These are phyloP conservation scores for Tuber microsphaerosporum DNA, from an alignment of 495 filamentous ascomycete species.

Conservation along the genomic window DNA sequence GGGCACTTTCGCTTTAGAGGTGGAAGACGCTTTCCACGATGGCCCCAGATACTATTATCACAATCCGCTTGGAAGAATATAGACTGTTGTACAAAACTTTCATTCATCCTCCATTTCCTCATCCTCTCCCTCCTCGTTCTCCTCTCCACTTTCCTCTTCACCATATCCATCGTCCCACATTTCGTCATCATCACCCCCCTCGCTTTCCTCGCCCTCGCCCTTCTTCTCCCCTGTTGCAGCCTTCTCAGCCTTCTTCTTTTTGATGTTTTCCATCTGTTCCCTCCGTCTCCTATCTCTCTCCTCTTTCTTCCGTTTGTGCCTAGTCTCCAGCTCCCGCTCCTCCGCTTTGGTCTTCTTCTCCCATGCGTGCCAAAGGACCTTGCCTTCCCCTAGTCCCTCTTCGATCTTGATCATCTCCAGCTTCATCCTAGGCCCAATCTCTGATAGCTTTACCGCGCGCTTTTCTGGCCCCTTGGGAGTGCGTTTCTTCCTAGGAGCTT, in stretches of 20 bases:
- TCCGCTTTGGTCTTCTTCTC: constrained; percentile 75
- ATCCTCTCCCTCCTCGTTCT: constrained; percentile 26
- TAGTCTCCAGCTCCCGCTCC: constrained; percentile 64
- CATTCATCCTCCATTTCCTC: constrained; percentile 24
- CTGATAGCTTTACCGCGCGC: constrained; percentile 79
- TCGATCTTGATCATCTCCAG: constrained; percentile 92
- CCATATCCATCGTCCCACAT: constrained; percentile 29
- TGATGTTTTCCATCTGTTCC: constrained; percentile 77
- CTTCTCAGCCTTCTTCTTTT: constrained; percentile 64
- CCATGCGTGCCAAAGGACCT: constrained; percentile 96
- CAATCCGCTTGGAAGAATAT: not conserved
- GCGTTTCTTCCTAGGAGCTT: constrained; percentile 29
- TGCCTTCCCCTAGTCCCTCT: constrained; percentile 82
- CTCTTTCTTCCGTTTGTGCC: constrained; percentile 67
- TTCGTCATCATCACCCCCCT: constrained; percentile 46
- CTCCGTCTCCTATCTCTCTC: constrained; percentile 76
- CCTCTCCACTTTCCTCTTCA: constrained; percentile 5
- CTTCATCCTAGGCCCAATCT: constrained; percentile 84
- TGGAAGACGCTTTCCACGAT: not conserved
- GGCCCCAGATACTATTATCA: not conserved
- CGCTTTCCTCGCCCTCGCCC: constrained; percentile 51
- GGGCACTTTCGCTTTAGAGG: not conserved
- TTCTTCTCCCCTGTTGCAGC: constrained; percentile 55
- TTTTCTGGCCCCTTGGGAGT: constrained; percentile 53
- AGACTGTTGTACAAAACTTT: constrained; percentile 6